Conservation (phyloP, 768 basidiomycete species). For the Boletus pseudopeckii region DNA sequence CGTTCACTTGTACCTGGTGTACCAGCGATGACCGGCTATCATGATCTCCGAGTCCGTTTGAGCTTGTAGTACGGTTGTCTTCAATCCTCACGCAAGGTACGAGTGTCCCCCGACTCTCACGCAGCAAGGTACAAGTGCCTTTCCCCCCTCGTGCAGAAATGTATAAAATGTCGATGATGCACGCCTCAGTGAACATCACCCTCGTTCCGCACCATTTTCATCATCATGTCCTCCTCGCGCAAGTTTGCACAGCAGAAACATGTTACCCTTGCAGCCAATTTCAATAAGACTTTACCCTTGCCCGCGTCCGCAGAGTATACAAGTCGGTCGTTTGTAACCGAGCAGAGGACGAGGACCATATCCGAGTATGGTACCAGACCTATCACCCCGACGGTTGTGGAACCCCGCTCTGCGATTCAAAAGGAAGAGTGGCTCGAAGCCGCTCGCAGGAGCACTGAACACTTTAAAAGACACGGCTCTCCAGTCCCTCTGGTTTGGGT, state of each 20-base stretch:
- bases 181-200: background rate
- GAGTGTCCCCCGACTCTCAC: background rate
- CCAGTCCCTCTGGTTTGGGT: constrained; percentile 34
- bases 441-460: constrained; percentile 29
- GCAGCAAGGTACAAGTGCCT: background rate
- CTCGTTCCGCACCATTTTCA: background rate
- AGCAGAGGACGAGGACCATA: constrained; percentile 13
- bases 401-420: constrained; percentile 15
- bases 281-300: constrained; percentile 10
- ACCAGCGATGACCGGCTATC: constrained; percentile 7
- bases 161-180: constrained; percentile 13
- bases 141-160: background rate
- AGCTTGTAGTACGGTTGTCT: no score
- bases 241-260: constrained; percentile 7
- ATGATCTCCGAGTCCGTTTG: background rate
- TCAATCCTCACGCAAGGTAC: no score
- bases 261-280: background rate
- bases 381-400: constrained; percentile 10
- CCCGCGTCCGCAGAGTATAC: constrained; percentile 8
- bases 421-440: constrained; percentile 29
- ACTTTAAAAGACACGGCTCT: constrained; percentile 28
- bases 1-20: background rate
- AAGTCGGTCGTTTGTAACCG: background rate
- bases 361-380: constrained; percentile 19
- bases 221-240: constrained; percentile 21